Evolutionary conservation across 768 basidiomycete species (phyloP), one percentile per base, ranked within the genome.

Genomic region (Hemileccinum rubropunctum): DNA sequence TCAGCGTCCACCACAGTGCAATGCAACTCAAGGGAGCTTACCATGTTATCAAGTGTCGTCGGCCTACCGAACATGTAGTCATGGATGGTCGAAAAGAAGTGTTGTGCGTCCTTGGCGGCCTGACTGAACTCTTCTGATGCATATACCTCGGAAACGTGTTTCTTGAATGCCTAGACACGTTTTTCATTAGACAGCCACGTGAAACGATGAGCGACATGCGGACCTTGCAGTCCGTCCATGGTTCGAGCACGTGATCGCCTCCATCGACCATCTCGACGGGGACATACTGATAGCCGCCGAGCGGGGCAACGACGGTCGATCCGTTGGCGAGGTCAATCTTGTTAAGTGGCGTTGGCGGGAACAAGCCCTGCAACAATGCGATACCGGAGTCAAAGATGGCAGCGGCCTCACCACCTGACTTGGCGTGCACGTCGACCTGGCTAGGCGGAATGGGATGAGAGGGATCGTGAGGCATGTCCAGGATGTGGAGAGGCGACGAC

Each of bases 201-300:
- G 68, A 76, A 77, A 65, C 11, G 17, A 34, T 6, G 53, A 58
- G 38, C 42, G 20, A 13, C 40, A 32, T 34, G 55, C 72, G 45
- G 54, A 81, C 79, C 20, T 79, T 77, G 64, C 82, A 84, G 51
- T 76, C 71, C 7, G 78, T 79, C 88, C 87, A 92, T 46, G 84
- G 83, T 71, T 92, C 88, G 56, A 92, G 71, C 48, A 86, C 86
- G 58, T 83, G 81, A 65, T 90, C 87, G 53, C 87, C 85, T 48
- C 56, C 54, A 42, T 60, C 58, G 14, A 50, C 37, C 64, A 68
- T 64, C 65, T 90, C 88, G 43, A 93, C 86, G 27, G 90, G 88
- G 47, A 93, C 80, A 57, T 93, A 94, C 70, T 91, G 89, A 69
- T 92, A 94, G 1, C 88, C 88, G 8, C 83, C 82, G 23, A 93